A percentile compares a stretch with the other conserved stretches of the same genome.
Conservation (phyloP, 176 grass and related monocot species). For the Dactylis glomerata region DNA sequence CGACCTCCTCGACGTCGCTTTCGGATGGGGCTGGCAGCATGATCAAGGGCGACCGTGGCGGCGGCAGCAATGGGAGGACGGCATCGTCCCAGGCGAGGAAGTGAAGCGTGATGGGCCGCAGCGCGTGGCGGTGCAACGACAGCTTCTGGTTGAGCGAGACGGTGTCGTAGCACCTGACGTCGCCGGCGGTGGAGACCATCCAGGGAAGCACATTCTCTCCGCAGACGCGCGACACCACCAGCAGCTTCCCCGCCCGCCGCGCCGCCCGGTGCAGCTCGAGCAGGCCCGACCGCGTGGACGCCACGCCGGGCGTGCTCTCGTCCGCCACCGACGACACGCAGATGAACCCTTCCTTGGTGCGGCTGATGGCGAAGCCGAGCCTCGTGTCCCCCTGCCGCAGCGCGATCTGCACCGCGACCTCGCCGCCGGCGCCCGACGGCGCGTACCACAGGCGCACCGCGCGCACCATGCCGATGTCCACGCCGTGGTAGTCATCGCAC, state of each 20-base stretch:
- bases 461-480: conserved; percentile 81
- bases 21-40: neutral
- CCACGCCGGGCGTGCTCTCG: conserved; percentile 56
- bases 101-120: conserved; percentile 73
- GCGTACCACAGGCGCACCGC: conserved; percentile 84
- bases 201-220: conserved; percentile 75
- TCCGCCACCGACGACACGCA: conserved; percentile 86
- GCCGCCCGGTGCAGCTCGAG: conserved; percentile 62
- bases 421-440: conserved; percentile 36
- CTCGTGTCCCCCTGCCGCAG: conserved; percentile 66
- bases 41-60: neutral
- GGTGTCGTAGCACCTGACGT: conserved; percentile 89
- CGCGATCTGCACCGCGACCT: conserved; percentile 64
- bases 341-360: conserved; percentile 89
- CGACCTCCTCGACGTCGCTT: neutral
- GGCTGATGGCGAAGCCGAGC: conserved; percentile 88
- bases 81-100: conserved; percentile 80
- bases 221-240: conserved; percentile 74
- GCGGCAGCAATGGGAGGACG: neutral
- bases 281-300: conserved; percentile 64
- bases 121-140: conserved; percentile 85
- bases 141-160: conserved; percentile 95
- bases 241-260: conserved; percentile 45
- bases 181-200: conserved; percentile 68
- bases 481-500: conserved; percentile 96